phyloP scores from a whole-genome alignment of 2,329 filamentous ascomycete genomes.

The Ophiocordyceps camponoti-floridani region DNA sequence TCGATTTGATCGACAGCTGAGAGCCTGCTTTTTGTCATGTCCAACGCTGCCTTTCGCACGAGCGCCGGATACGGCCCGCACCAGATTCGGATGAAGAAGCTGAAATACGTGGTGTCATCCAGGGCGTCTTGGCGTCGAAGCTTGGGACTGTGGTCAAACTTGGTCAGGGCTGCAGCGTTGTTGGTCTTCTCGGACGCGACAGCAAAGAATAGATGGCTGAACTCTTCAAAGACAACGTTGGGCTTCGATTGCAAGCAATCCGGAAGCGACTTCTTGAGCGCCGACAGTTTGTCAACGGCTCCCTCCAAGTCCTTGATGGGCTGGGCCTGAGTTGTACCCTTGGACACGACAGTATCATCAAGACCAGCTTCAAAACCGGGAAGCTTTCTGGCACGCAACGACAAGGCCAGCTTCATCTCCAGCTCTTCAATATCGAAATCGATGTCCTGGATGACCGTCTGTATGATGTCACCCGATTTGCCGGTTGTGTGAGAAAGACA shows the following conservation, averaged over 20 bases:
- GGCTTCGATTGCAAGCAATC: slow-evolving; percentile 34
- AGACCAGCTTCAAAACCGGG: slow-evolving; percentile 21
- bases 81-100: slow-evolving; percentile 62
- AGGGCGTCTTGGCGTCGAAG: slow-evolving; percentile 35
- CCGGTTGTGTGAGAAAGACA: slow-evolving; percentile 41
- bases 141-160: slow-evolving; percentile 36
- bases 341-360: slow-evolving; percentile 24
- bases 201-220: slow-evolving; percentile 39
- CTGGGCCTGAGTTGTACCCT: slow-evolving; percentile 9
- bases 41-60: slow-evolving; percentile 51
- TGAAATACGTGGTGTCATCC: slow-evolving; percentile 48
- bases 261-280: slow-evolving; percentile 17
- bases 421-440: slow-evolving; percentile 57
- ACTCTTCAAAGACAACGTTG: slow-evolving; percentile 35
- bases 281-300: slow-evolving; percentile 19
- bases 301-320: slow-evolving; percentile 18
- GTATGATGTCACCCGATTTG: slow-evolving; percentile 43
- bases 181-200: slow-evolving; percentile 27
- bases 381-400: slow-evolving; percentile 39
- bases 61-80: slow-evolving; percentile 52
- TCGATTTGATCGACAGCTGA: slow-evolving; percentile 28
- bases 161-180: slow-evolving; percentile 19
- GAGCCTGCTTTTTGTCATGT: slow-evolving; percentile 40
- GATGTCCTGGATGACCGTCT: slow-evolving; percentile 45
- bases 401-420: slow-evolving; percentile 56